Evolutionary conservation across 768 basidiomycete genomes (phyloP).

Genomic region (Lactifluus rugatus): DNA sequence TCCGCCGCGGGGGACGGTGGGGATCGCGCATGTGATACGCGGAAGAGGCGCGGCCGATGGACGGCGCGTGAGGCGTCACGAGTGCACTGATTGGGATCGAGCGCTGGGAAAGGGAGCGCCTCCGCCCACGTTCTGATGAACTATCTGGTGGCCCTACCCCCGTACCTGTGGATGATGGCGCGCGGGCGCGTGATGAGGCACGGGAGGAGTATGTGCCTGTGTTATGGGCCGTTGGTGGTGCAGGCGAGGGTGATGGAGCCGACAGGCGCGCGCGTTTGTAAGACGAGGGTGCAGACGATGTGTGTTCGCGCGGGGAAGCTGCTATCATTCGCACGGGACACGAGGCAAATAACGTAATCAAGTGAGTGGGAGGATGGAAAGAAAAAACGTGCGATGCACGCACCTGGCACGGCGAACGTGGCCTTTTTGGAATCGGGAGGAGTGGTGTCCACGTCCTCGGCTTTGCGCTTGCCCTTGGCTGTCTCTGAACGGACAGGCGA

Average conservation of each 20-base stretch:
- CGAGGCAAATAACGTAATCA: slow-evolving; percentile 18
- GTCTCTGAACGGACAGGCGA: slow-evolving; percentile 25
- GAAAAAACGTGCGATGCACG: slow-evolving; percentile 25
- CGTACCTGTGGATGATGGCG: slow-evolving; percentile 16
- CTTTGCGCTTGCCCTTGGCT: slow-evolving; percentile 59
- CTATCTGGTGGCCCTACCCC: background rate
- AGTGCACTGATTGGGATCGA: slow-evolving; percentile 77
- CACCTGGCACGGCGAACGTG: slow-evolving; percentile 55
- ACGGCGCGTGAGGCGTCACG: slow-evolving; percentile 70
- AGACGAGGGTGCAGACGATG: slow-evolving; percentile 57
- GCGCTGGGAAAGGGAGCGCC: slow-evolving; percentile 43
- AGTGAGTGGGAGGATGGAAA: background rate
- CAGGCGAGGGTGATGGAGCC: slow-evolving; percentile 27
- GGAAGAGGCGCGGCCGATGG: slow-evolving; percentile 41
- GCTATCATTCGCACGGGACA: background rate
- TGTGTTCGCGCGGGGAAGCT: slow-evolving; percentile 25
- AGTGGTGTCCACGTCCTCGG: slow-evolving; percentile 60
- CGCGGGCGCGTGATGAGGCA: slow-evolving; percentile 23
- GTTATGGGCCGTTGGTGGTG: slow-evolving; percentile 33
- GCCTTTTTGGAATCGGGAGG: slow-evolving; percentile 55
- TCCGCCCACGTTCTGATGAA: slow-evolving; percentile 5
- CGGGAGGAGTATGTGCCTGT: slow-evolving; percentile 37
- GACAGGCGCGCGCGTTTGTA: slow-evolving; percentile 64
- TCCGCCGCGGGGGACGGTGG: slow-evolving; percentile 53
- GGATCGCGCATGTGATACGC: slow-evolving; percentile 78